phyloP scores from a whole-genome alignment of 768 basidiomycete genomes.

The Cantharellus cinnabarinus region DNA sequence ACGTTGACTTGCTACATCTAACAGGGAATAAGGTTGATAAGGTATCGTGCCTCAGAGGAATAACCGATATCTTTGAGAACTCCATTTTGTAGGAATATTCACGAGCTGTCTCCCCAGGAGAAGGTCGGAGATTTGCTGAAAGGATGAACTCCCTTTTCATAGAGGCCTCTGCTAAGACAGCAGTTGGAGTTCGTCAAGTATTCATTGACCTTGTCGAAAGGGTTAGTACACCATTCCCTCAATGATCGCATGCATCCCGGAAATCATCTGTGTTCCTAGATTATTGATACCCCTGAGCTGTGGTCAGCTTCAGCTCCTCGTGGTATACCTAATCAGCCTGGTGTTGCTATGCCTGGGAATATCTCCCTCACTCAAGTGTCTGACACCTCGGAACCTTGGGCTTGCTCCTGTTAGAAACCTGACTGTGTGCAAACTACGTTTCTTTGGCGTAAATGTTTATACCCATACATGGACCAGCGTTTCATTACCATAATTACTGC shows the following conservation, averaged over 20 bases:
- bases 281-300: slow-evolving; percentile 58
- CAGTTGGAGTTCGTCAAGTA: slow-evolving; percentile 58
- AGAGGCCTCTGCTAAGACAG: slow-evolving; percentile 86
- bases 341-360: not conserved
- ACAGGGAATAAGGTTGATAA: slow-evolving; percentile 67
- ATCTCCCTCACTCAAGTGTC: not conserved
- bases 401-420: not conserved
- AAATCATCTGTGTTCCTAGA: slow-evolving; percentile 11
- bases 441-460: too few relatives aligned
- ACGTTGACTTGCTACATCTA: not conserved
- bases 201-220: slow-evolving; percentile 58
- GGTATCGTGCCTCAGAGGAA: slow-evolving; percentile 18
- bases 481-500: not conserved
- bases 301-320: slow-evolving; percentile 22
- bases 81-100: slow-evolving; percentile 50
- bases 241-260: not conserved
- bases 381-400: not conserved
- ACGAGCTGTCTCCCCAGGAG: slow-evolving; percentile 59
- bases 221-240: slow-evolving; percentile 22
- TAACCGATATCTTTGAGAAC: not conserved
- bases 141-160: slow-evolving; percentile 74
- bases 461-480: not conserved
- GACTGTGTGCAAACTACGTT: not conserved
- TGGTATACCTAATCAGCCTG: not conserved
- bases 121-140: slow-evolving; percentile 61